Evolutionary conservation across 1,139 yeast species (phyloP).

Genomic region (Debaryomyces coudertii): DNA sequence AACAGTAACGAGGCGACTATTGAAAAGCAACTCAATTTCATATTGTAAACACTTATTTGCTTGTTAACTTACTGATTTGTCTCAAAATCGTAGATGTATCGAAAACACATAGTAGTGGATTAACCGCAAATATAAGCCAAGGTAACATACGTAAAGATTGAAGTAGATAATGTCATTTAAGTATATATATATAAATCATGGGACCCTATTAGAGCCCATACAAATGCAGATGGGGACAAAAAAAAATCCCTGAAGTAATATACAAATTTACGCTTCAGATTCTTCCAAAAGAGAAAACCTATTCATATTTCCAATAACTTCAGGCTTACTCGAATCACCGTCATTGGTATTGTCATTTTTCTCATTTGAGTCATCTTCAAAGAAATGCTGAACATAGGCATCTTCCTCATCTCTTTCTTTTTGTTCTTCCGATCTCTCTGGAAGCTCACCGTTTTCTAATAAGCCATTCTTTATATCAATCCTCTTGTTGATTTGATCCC

Average conservation of each 20-base stretch:
- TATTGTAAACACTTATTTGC: not conserved
- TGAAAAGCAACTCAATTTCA: slow-evolving; percentile 5
- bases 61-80: not conserved
- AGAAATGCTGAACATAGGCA: slow-evolving; percentile 39
- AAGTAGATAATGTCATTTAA: slow-evolving; percentile 4
- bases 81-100: not conserved
- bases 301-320: slow-evolving; percentile 27
- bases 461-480: slow-evolving; percentile 35
- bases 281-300: slow-evolving; percentile 54
- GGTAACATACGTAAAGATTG: not conserved
- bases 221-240: not conserved
- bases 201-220: not conserved
- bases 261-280: slow-evolving; percentile 45
- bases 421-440: slow-evolving; percentile 22
- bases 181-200: slow-evolving; percentile 2
- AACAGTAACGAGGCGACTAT: not conserved
- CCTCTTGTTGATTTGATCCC: slow-evolving; percentile 67
- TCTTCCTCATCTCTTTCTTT: slow-evolving; percentile 38
- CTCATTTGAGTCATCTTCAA: slow-evolving; percentile 29
- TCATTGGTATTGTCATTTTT: slow-evolving; percentile 22
- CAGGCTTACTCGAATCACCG: slow-evolving; percentile 10
- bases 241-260: not conserved
- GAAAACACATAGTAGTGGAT: not conserved
- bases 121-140: slow-evolving; percentile 1
- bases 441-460: slow-evolving; percentile 10